A percentile compares a stretch with the other conserved stretches of the same genome.
Conservation (phyloP, 192 early-diverging fungal genomes). For the Borealophlyctis nickersoniae region DNA sequence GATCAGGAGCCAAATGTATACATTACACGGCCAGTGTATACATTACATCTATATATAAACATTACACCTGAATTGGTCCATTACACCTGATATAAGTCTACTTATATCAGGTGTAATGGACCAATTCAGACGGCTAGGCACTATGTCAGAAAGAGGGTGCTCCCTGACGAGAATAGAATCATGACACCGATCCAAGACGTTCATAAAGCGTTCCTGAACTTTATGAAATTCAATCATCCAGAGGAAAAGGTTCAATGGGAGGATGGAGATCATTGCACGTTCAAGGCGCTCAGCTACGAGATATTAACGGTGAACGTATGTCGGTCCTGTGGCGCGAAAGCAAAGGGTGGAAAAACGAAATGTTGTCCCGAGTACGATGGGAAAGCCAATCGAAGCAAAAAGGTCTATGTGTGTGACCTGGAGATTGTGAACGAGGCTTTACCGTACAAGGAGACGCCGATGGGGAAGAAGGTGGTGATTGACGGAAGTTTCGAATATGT, state of each 20-base stretch:
- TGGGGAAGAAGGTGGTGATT: too few species aligned
- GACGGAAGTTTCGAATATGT: too few species aligned
- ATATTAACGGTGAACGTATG: constrained; percentile 2
- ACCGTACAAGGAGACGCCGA: too few species aligned
- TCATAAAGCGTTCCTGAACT: constrained; percentile 7
- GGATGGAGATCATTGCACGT: constrained; percentile 8
- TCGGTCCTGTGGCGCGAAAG: constrained; percentile 8
- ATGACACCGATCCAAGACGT: not conserved
- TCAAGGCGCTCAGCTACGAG: constrained; percentile 10
- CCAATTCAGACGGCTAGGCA: not conserved
- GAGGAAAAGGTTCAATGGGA: constrained; percentile 1
- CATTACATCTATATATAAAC: too few species aligned
- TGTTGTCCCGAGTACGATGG: constrained; percentile 10
- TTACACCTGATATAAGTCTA: too few species aligned
- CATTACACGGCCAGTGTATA: too few species aligned
- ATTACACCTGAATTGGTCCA: too few species aligned
- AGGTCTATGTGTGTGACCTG: not conserved
- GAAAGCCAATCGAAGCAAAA: constrained; percentile 7
- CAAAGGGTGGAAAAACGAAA: constrained; percentile 3
- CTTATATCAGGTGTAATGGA: too few species aligned
- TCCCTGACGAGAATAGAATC: not conserved
- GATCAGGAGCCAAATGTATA: too few species aligned
- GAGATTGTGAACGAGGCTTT: constrained; percentile 11
- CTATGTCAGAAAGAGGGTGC: constrained; percentile 14
- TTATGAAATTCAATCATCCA: constrained; percentile 20